Conservation (phyloP, 768 basidiomycete genomes). For the Gautieria morchelliformis region DNA sequence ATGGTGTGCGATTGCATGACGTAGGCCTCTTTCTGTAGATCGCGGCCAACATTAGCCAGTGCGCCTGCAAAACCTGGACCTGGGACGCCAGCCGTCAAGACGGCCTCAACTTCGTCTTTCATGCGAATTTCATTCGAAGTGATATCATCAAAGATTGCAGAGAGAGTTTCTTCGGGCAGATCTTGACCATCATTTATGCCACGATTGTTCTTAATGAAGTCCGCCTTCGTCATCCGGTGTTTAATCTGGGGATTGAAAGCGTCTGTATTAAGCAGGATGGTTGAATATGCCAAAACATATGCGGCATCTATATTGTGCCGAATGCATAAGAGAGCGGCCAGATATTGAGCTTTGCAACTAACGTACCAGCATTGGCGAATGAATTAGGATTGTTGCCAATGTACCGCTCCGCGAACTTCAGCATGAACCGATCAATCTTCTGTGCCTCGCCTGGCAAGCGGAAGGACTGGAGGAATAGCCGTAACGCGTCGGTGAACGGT, state of each 20-base stretch:
- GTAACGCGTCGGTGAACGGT: constrained; percentile 82
- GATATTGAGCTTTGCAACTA: not conserved
- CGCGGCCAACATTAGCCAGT: constrained; percentile 83
- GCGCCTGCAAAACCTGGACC: constrained; percentile 74
- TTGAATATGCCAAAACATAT: constrained; percentile 91
- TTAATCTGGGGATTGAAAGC: constrained; percentile 94
- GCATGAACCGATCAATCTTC: constrained; percentile 98
- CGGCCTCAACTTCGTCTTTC: constrained; percentile 90
- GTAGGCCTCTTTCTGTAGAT: constrained; percentile 93
- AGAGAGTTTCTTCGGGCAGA: constrained; percentile 78
- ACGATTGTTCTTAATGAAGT: constrained; percentile 91
- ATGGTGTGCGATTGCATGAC: constrained; percentile 92
- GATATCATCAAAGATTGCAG: constrained; percentile 83
- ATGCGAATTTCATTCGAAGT: constrained; percentile 89
- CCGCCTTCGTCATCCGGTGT: constrained; percentile 83
- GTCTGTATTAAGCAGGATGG: constrained; percentile 95
- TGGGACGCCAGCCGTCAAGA: constrained; percentile 29
- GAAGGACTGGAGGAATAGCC: constrained; percentile 89
- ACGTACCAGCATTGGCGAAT: constrained; percentile 89
- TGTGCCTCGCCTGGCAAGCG: constrained; percentile 95
- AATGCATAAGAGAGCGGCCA: not conserved
- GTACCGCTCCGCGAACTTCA: constrained; percentile 97
- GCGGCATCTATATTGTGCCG: constrained; percentile 55
- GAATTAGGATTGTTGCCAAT: constrained; percentile 78
- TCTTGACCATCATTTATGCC: constrained; percentile 90